Evolutionary conservation across 345 rosid genomes (phyloP).

Genomic region (Trapa incisa): DNA sequence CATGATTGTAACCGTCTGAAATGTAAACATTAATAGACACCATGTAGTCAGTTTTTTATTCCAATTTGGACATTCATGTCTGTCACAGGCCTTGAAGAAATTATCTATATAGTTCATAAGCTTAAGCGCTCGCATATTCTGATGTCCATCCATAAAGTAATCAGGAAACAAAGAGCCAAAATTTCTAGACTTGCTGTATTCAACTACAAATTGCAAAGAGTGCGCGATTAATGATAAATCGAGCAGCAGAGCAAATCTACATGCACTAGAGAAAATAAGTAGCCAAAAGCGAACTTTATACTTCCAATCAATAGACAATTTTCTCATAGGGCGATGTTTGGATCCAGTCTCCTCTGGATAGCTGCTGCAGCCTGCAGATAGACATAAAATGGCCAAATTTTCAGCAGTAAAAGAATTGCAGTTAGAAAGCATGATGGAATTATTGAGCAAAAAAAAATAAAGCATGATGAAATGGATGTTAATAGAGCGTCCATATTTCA

Average conservation of each 20-base stretch:
- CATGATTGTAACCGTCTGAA: no score
- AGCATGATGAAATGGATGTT: background rate
- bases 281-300: background rate
- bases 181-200: background rate
- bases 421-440: no score
- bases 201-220: background rate
- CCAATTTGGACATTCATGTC: no score
- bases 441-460: no score
- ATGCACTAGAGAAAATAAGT: background rate
- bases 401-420: background rate
- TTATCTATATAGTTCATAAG: no score
- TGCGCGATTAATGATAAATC: background rate
- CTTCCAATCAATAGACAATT: background rate
- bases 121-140: no score
- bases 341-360: constrained; percentile 19
- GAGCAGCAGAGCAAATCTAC: background rate
- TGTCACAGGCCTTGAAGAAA: no score
- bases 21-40: no score
- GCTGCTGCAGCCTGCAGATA: constrained; percentile 19
- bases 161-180: background rate
- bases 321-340: constrained; percentile 12
- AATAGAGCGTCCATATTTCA: constrained; percentile 5
- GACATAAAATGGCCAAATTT: background rate
- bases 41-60: no score
- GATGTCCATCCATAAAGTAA: no score